phyloP scores from a whole-genome alignment of 257 asterid species.

The Gynochthodes officinalis region DNA sequence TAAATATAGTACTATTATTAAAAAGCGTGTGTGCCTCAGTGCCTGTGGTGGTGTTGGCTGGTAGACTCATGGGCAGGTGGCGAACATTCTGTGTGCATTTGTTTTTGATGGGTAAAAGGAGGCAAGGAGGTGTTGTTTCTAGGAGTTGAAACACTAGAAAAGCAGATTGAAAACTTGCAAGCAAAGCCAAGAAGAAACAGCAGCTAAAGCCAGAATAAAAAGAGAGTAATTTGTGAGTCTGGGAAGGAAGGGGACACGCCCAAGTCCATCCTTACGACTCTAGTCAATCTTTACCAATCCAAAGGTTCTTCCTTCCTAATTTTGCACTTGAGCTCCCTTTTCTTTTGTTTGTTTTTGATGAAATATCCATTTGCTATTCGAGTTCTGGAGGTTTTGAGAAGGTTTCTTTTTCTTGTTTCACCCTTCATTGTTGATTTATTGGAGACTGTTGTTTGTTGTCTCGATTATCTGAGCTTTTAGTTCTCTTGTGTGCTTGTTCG shows the following conservation, averaged over 20 bases:
- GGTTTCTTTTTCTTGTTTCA: not conserved
- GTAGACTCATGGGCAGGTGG: too few species aligned
- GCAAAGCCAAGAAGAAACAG: not conserved
- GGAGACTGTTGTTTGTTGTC: too few species aligned
- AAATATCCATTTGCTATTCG: not conserved
- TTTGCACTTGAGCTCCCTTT: slow-evolving; percentile 2
- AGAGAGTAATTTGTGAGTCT: too few species aligned
- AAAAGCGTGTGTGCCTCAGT: too few species aligned
- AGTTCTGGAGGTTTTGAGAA: too few species aligned
- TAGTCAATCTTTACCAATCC: slow-evolving; percentile 21
- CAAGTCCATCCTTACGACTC: slow-evolving; percentile 14
- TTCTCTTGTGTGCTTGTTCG: not conserved
- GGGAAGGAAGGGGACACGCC: slow-evolving; percentile 25
- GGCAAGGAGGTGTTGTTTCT: not conserved
- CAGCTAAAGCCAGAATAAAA: too few species aligned
- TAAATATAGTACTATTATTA: too few species aligned
- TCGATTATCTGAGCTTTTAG: too few species aligned
- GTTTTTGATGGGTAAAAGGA: not conserved
- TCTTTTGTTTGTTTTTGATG: not conserved
- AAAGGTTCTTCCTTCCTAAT: not conserved
- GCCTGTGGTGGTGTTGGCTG: not conserved
- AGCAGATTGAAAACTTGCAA: not conserved
- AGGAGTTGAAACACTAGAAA: slow-evolving; percentile 17
- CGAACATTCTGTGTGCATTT: not conserved
- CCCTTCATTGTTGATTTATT: not conserved